Base-by-base conservation (phyloP, 2,329 filamentous ascomycete genomes). In the Colletotrichum somersetense region DNA sequence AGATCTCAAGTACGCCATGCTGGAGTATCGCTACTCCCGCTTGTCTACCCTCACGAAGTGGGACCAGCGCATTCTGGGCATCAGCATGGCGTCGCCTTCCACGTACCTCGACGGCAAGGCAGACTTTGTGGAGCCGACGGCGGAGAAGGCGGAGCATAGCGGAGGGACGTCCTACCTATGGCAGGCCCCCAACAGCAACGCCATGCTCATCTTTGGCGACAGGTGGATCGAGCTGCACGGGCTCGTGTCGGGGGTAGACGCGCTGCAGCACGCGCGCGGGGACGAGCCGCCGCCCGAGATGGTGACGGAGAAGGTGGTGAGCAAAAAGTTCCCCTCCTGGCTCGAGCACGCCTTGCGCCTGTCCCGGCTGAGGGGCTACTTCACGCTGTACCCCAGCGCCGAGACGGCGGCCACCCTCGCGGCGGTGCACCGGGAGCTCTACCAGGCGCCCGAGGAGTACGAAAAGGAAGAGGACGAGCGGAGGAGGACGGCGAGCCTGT, bases 151-250 rank as follows among this genome's bases (percentile, higher is more conserved):
- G 85, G 67, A 48, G 73, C 78, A 73, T 35, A 74, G 77, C 23
- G 67, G 62, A 38, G 80, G 6, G 62, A 87, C 88, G 0, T 86
- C 92, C 0, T 97, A 97, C 77, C 84, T 97, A 11, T 97, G 95
- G 91, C 93, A 97, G 81, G 90, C 91, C 2, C 95, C 96, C 6
- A 93, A 91, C 75, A 93, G 92, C 77, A 92, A 96, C 74, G 95
- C 96, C 0, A 89, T 91, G 14, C 85, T 99, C 12, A 92, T 96
- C 79, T 91, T 96, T 67, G 95, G 95, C 55, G 89, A 94, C 59
- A 95, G 92, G 78, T 99, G 96, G 96, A 84, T 89, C 16, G 93
- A 97, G 76, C 87, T 97, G 12, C 95, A 98, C 79, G 88, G 90
- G 14, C 96, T 97, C 76, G 87, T 97, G 2, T 89, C 92, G 14